A percentile compares a stretch with the other conserved stretches of the same genome.
Conservation (phyloP, 257 asterid genomes). For the Nicotiana obtusifolia region DNA sequence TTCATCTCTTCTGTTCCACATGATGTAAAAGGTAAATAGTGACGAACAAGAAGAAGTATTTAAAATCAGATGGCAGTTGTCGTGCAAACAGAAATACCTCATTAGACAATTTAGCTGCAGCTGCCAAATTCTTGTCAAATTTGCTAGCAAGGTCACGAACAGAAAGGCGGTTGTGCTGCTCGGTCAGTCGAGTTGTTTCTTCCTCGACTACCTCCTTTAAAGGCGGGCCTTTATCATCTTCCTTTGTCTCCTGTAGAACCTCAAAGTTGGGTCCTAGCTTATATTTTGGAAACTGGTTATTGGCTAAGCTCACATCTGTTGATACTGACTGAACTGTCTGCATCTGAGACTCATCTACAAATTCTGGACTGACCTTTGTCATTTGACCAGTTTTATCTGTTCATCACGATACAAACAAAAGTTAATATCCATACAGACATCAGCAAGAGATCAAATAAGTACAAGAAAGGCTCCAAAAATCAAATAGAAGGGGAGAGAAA, state of each 20-base stretch:
- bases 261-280: conserved; percentile 83
- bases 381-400: conserved; percentile 36
- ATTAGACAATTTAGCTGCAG: conserved; percentile 87
- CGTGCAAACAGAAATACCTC: conserved; percentile 42
- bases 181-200: conserved; percentile 61
- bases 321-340: conserved; percentile 59
- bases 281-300: conserved; percentile 74
- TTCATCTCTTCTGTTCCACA: not conserved
- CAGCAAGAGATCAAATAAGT: not conserved
- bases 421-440: not conserved
- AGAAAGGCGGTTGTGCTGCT: conserved; percentile 87
- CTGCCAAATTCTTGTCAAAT: conserved; percentile 92
- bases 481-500: not conserved
- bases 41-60: not conserved
- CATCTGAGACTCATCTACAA: conserved; percentile 50
- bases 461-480: not conserved
- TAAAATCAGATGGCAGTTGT: not conserved
- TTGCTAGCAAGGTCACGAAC: conserved; percentile 95
- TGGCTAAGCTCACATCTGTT: conserved; percentile 62
- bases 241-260: conserved; percentile 68
- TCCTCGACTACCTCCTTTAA: conserved; percentile 73
- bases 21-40: not conserved
- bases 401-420: not conserved
- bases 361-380: conserved; percentile 91
- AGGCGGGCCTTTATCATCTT: conserved; percentile 67